Conservation (phyloP, 768 basidiomycete species). For the Boletus vermiculosoides region DNA sequence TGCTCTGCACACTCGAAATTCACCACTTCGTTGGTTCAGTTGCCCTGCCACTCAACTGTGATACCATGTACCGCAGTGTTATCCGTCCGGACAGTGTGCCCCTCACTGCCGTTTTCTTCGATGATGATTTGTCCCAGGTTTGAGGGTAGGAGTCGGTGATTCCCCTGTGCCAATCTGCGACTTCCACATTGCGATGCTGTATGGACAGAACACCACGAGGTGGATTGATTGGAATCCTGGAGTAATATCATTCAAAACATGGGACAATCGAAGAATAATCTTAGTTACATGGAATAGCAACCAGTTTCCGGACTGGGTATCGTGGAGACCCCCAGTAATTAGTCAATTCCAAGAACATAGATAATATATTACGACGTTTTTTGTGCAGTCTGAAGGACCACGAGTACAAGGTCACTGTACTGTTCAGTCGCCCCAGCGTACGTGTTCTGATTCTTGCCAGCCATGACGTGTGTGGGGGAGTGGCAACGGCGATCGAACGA, state of each 20-base stretch:
- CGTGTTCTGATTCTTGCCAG: slow-evolving; percentile 80
- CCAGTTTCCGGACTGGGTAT: neutral
- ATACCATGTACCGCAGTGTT: slow-evolving; percentile 71
- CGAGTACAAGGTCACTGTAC: slow-evolving; percentile 67
- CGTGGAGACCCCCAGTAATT: neutral
- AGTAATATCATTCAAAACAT: neutral
- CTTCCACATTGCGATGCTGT: neutral
- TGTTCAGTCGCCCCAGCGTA: slow-evolving; percentile 67
- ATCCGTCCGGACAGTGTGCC: slow-evolving; percentile 52
- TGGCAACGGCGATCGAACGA: no score
- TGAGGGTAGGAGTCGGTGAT: neutral
- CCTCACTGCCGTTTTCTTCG: slow-evolving; percentile 72
- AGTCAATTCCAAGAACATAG: neutral
- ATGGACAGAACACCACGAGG: neutral
- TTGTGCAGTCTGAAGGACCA: slow-evolving; percentile 52
- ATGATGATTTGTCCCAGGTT: slow-evolving; percentile 46
- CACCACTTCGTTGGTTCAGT: slow-evolving; percentile 39
- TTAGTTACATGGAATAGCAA: neutral
- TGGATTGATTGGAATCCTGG: neutral
- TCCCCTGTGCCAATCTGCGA: neutral
- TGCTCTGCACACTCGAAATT: neutral
- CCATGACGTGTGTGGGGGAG: no score
- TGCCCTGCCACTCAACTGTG: slow-evolving; percentile 69
- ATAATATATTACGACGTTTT: slow-evolving; percentile 2
- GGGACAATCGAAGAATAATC: no score